phyloP scores from a whole-genome alignment of 768 basidiomycete genomes.

The Trametes cinnabarina region DNA sequence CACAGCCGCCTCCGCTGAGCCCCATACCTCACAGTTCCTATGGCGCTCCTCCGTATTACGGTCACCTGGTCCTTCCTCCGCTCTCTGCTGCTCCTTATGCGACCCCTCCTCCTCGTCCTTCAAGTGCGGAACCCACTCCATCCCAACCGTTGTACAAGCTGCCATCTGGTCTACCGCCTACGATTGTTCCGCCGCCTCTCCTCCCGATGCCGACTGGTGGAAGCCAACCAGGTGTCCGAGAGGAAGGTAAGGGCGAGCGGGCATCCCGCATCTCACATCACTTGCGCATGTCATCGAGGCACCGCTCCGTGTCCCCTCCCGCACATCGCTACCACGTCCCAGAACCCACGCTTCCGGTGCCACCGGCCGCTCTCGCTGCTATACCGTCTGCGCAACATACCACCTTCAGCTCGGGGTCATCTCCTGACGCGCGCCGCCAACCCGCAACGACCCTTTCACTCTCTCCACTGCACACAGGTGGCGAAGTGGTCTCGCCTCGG shows the following conservation, averaged over 20 bases:
- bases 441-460: not conserved
- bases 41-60: slow-evolving; percentile 2
- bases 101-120: slow-evolving; percentile 41
- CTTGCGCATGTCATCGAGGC: slow-evolving; percentile 52
- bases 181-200: slow-evolving; percentile 32
- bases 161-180: slow-evolving; percentile 38
- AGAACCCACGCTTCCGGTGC: slow-evolving; percentile 10
- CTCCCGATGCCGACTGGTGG: slow-evolving; percentile 23
- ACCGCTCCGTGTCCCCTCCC: slow-evolving; percentile 61
- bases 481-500: slow-evolving; percentile 53
- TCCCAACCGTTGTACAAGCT: slow-evolving; percentile 32
- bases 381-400: not conserved
- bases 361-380: not conserved
- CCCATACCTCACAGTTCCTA: slow-evolving; percentile 9
- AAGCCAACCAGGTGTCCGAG: slow-evolving; percentile 33
- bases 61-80: slow-evolving; percentile 4
- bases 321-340: slow-evolving; percentile 53
- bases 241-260: slow-evolving; percentile 61
- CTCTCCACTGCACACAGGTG: slow-evolving; percentile 15
- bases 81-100: slow-evolving; percentile 20
- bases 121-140: slow-evolving; percentile 46
- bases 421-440: slow-evolving; percentile 2
- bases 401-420: slow-evolving; percentile 4
- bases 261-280: slow-evolving; percentile 60
- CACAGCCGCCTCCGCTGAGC: slow-evolving; percentile 24